phyloP scores from a whole-genome alignment of 495 filamentous ascomycete genomes.

The Tuber melanosporum region DNA sequence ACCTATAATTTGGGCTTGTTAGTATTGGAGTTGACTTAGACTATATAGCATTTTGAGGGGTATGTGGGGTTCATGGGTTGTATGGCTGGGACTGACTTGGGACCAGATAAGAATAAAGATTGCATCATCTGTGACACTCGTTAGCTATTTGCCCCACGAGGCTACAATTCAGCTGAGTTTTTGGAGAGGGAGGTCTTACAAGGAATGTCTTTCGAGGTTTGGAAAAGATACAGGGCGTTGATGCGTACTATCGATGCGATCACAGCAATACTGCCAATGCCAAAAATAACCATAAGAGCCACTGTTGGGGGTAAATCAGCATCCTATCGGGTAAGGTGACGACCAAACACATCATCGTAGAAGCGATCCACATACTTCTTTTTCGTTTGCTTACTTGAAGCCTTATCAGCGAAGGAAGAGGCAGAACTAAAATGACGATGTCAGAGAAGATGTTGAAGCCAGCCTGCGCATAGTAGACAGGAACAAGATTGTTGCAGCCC shows the following conservation, averaged over 20 bases:
- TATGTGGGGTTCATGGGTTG: background rate
- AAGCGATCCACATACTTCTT: slow-evolving; percentile 14
- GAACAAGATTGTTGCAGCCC: slow-evolving; percentile 35
- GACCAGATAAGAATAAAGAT: slow-evolving; percentile 42
- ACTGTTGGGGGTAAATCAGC: slow-evolving; percentile 13
- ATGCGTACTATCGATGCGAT: slow-evolving; percentile 42
- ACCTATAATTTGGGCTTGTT: slow-evolving; percentile 8
- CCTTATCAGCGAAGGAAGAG: slow-evolving; percentile 31
- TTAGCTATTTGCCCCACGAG: background rate
- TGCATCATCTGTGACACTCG: slow-evolving; percentile 22
- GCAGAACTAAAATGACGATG: slow-evolving; percentile 36
- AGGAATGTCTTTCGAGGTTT: slow-evolving; percentile 33
- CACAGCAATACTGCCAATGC: slow-evolving; percentile 38
- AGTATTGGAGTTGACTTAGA: background rate
- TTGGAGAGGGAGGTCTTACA: slow-evolving; percentile 9
- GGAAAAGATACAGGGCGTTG: slow-evolving; percentile 40
- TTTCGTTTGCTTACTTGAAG: slow-evolving; percentile 40
- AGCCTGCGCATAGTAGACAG: slow-evolving; percentile 39
- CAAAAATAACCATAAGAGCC: slow-evolving; percentile 32
- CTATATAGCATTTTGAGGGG: background rate
- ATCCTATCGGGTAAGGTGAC: background rate
- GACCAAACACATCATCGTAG: background rate
- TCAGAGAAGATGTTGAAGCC: slow-evolving; percentile 40
- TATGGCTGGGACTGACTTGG: slow-evolving; percentile 9
- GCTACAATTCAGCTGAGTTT: background rate